phyloP scores from a whole-genome alignment of 23 red algal species.

The Gracilaria vermiculophylla region DNA sequence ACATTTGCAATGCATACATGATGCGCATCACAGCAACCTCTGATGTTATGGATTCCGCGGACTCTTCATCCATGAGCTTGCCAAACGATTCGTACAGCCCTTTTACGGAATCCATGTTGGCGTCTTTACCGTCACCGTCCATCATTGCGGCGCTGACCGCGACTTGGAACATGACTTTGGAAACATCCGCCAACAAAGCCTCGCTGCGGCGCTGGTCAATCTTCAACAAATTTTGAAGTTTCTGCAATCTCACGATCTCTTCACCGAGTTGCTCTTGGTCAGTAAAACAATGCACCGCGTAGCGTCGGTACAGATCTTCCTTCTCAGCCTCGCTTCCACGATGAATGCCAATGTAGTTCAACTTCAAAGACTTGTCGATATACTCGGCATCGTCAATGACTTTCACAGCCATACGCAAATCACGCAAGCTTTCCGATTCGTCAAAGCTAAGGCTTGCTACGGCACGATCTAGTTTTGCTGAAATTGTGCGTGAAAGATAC shows the following conservation, averaged over 20 bases:
- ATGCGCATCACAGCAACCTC: constrained; percentile 90
- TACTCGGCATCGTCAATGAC: constrained; percentile 40
- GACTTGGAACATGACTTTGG: constrained; percentile 88
- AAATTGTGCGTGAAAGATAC: constrained; percentile 45
- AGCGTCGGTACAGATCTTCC: constrained; percentile 72
- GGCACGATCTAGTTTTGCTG: constrained; percentile 48
- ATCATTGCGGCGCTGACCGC: constrained; percentile 76
- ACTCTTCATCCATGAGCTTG: constrained; percentile 60
- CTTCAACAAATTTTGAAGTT: constrained; percentile 51
- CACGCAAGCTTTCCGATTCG: constrained; percentile 34
- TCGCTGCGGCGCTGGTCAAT: constrained; percentile 46
- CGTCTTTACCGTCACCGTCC: constrained; percentile 61
- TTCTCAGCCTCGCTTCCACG: constrained; percentile 14
- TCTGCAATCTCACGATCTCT: constrained; percentile 51
- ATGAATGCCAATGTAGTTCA: constrained; percentile 54
- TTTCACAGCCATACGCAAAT: neutral
- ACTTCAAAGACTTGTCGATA: neutral
- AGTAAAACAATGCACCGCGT: constrained; percentile 69
- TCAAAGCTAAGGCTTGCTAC: constrained; percentile 32
- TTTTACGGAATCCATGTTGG: constrained; percentile 57
- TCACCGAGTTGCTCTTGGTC: constrained; percentile 32
- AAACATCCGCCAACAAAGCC: constrained; percentile 66
- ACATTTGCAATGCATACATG: constrained; percentile 80
- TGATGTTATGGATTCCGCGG: constrained; percentile 66
- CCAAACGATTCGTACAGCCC: constrained; percentile 67